Conservation (phyloP, 257 asterid genomes). For the Lycium ferocissimum region DNA sequence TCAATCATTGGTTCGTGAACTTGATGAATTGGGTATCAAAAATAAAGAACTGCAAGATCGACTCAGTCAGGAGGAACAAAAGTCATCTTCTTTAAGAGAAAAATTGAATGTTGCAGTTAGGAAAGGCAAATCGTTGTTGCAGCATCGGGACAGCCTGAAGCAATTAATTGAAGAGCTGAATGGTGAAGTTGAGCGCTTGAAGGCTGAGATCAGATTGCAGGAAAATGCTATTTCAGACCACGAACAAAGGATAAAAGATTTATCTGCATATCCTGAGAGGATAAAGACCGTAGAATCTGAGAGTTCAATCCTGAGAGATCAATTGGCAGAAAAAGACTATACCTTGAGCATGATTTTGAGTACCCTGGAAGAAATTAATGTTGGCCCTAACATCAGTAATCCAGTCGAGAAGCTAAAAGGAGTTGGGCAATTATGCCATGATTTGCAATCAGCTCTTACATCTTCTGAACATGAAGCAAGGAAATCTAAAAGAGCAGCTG, state of each 20-base stretch:
- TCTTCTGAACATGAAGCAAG: conserved; percentile 71
- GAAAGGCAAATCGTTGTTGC: conserved; percentile 93
- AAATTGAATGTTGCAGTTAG: conserved; percentile 88
- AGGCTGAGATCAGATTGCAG: conserved; percentile 52
- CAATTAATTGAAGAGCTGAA: conserved; percentile 72
- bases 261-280: conserved; percentile 60
- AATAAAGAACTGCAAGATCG: conserved; percentile 71
- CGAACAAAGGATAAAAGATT: conserved; percentile 61
- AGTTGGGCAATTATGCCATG: conserved; percentile 56
- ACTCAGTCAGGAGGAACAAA: conserved; percentile 79
- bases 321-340: conserved; percentile 63
- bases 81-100: conserved; percentile 82
- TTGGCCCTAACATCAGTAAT: conserved; percentile 48
- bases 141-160: conserved; percentile 87
- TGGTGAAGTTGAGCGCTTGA: conserved; percentile 67
- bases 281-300: conserved; percentile 69
- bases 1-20: conserved; percentile 54
- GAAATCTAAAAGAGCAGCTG: conserved; percentile 91
- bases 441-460: conserved; percentile 52
- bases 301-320: conserved; percentile 60
- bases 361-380: conserved; percentile 57
- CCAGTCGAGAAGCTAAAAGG: conserved; percentile 66
- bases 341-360: conserved; percentile 60
- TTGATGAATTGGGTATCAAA: conserved; percentile 61
- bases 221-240: conserved; percentile 60